Base-by-base conservation (phyloP, 495 filamentous ascomycete genomes). In the Penicillium waksmanii region DNA sequence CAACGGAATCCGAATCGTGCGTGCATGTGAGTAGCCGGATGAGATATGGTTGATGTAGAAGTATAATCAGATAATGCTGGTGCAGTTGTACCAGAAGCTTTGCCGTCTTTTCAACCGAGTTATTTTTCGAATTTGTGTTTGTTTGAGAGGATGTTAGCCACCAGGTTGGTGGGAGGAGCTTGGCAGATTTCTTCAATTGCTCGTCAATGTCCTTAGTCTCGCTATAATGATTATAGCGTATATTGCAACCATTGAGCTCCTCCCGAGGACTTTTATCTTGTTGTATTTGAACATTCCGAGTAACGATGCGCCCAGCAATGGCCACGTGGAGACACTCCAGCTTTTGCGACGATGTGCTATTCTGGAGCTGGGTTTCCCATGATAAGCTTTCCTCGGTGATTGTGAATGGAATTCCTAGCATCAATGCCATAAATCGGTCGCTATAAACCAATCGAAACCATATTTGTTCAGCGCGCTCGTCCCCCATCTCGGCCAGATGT, bases 1-100 rank as follows among this genome's bases (percentile, higher is more conserved):
- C 2, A 63, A 55, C 27, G 62, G 69, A 40, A 66, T 62, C 18
- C 68, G 46, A 62, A 74, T 36, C 57, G 58, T 11, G 33, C 57
- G 40, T 70, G 69, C 15, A 51, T 58, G 19, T 63, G 35, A 23
- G 73, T 19, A 12, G 67, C 60, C 75, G 73, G 5, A 82, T 67
- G 69, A 82, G 73, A 60, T 77, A 83, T 7, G 82, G 81, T n/a
- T 82, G 75, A 55, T 83, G 82, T 8, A 83, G 67, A 53, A 80
- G 63, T 12, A 77, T 66, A 8, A 75, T 57, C 49, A 75, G 62
- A 40, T 80, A 76, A 55, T 79, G 70, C 44, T 77, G 77, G 40
- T 80, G 77, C 57, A 82, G 74, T 54, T 84, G 81, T 11, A 68
- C 57, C 64, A 78, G 67, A 34, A 77, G 42, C 12, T 66, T 75